These are phyloP conservation scores for Alternaria sp. DNA, from an alignment of 2,329 filamentous ascomycete species.

Conservation along the genomic window DNA sequence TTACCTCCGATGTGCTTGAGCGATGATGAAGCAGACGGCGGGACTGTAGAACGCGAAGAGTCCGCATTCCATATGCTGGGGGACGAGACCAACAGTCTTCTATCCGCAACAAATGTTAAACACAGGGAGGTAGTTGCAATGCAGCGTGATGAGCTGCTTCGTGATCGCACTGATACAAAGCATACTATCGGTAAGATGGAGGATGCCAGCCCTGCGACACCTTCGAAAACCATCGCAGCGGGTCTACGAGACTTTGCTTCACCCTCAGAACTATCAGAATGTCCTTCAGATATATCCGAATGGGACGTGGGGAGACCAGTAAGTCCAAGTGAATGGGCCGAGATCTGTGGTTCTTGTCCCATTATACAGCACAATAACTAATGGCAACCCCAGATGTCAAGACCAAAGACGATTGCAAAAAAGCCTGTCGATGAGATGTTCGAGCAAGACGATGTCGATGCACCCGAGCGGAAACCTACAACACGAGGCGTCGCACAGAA, in stretches of 20 bases:
- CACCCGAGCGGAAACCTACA: neutral
- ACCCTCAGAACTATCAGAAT: slow-evolving; percentile 24
- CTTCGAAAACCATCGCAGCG: neutral
- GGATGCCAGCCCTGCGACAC: neutral
- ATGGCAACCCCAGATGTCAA: neutral
- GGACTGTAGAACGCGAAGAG: neutral
- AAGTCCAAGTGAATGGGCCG: neutral
- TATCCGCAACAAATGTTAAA: neutral
- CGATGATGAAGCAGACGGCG: slow-evolving; percentile 10
- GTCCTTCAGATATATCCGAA: slow-evolving; percentile 28
- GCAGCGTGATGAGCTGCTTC: slow-evolving; percentile 12
- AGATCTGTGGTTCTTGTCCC: neutral
- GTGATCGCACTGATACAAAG: slow-evolving; percentile 1
- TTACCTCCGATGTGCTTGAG: slow-evolving; percentile 23
- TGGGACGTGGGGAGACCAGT: slow-evolving; percentile 18
- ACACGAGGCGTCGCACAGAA: slow-evolving; percentile 15
- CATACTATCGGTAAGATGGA: slow-evolving; percentile 19
- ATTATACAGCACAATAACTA: neutral
- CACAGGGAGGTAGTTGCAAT: neutral
- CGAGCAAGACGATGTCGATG: neutral
- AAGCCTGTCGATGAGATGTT: neutral
- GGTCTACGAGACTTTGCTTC: neutral
- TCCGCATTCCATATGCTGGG: neutral
- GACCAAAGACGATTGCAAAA: neutral
- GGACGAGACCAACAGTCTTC: neutral